Conservation (phyloP, 306 rosid genomes). For the Abrus pulchellus region DNA sequence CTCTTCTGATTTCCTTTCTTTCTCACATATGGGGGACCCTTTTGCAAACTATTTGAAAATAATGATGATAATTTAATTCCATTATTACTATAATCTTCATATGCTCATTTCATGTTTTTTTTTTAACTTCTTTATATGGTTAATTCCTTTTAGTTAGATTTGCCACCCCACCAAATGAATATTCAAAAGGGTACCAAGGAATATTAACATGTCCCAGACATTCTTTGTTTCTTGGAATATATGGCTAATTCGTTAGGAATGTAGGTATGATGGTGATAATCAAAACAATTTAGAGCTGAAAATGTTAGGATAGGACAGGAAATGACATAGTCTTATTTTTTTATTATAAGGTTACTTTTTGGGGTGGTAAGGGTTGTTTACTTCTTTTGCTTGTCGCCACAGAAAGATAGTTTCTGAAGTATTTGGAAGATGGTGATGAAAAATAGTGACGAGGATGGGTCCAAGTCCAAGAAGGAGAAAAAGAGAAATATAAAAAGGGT, state of each 20-base stretch:
- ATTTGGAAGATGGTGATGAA: slow-evolving; percentile 32
- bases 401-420: slow-evolving; percentile 27
- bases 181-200: not conserved
- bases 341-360: slow-evolving; percentile 8
- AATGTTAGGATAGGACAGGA: slow-evolving; percentile 22
- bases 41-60: slow-evolving; percentile 22
- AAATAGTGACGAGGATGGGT: slow-evolving; percentile 12
- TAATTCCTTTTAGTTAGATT: not conserved
- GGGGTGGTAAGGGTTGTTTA: not conserved
- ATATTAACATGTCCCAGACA: slow-evolving; percentile 28
- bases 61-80: slow-evolving; percentile 24
- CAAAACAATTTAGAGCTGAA: not conserved
- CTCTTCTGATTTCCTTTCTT: slow-evolving; percentile 50
- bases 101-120: not conserved
- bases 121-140: not conserved
- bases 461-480: not conserved
- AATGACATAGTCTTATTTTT: not conserved
- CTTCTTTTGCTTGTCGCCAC: slow-evolving; percentile 12
- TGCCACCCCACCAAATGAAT: not conserved
- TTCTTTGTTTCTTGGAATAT: slow-evolving; percentile 26
- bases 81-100: not conserved
- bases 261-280: slow-evolving; percentile 10
- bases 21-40: slow-evolving; percentile 53
- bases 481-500: not conserved
- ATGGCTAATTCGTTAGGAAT: slow-evolving; percentile 21